A percentile compares a stretch with the other conserved stretches of the same genome.
Evolutionary conservation across 257 asterid genomes (phyloP).

Genomic region (Coffea canephora): DNA sequence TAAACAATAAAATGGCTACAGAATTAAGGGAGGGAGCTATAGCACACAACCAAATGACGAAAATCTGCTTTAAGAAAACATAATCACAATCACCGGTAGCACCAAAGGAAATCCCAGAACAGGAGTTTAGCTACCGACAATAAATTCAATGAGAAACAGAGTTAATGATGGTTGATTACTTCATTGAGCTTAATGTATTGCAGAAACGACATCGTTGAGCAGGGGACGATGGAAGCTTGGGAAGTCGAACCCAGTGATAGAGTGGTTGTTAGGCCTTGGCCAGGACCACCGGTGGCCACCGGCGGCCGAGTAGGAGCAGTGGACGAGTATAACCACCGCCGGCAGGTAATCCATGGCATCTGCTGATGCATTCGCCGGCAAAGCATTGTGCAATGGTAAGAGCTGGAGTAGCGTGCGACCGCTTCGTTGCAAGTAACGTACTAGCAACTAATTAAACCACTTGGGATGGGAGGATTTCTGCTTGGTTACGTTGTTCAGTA

Average conservation of each 20-base stretch:
- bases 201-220: conserved; percentile 30
- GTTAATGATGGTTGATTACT: conserved; percentile 22
- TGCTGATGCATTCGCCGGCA: conserved; percentile 45
- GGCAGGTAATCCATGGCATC: conserved; percentile 34
- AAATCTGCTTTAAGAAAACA: background rate
- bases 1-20: background rate
- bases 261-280: conserved; percentile 10
- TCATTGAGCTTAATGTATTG: conserved; percentile 14
- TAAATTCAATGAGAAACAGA: background rate
- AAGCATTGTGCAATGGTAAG: conserved; percentile 37
- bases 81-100: background rate
- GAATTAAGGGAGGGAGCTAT: background rate
- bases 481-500: too few relatives aligned
- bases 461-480: too few relatives aligned
- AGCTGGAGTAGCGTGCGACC: too few relatives aligned
- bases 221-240: conserved; percentile 25
- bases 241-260: conserved; percentile 21
- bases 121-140: background rate
- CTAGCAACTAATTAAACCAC: too few relatives aligned
- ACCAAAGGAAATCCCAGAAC: background rate
- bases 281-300: conserved; percentile 24
- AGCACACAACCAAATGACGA: background rate
- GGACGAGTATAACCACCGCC: conserved; percentile 38
- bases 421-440: too few relatives aligned
- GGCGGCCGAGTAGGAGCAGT: conserved; percentile 31